These are phyloP conservation scores for Pythium folliculosum DNA, from an alignment of 352 stramenopile genomes.

Conservation along the genomic window DNA sequence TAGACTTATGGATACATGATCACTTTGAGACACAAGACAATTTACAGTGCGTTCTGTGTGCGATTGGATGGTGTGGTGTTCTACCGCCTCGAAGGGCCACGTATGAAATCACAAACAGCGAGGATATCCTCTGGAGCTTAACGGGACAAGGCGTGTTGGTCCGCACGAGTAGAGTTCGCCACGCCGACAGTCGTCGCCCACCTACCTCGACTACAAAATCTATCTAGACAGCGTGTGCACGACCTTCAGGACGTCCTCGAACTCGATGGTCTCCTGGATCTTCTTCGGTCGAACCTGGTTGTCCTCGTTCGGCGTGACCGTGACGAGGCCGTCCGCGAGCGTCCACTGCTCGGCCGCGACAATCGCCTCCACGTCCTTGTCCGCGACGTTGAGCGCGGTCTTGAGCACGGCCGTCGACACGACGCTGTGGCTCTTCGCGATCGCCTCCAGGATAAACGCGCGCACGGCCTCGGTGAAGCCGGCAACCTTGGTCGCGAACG, in stretches of 20 bases:
- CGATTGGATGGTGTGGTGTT: slow-evolving; percentile 14
- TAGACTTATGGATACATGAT: slow-evolving; percentile 16
- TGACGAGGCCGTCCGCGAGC: slow-evolving; percentile 49
- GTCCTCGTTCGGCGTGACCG: slow-evolving; percentile 70
- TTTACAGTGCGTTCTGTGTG: slow-evolving; percentile 26
- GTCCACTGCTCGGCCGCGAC: slow-evolving; percentile 74
- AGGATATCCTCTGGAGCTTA: not conserved
- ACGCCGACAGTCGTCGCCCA: not conserved
- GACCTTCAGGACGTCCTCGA: slow-evolving; percentile 86
- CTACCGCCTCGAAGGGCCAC: not conserved
- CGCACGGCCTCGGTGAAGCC: slow-evolving; percentile 77
- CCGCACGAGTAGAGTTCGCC: not conserved
- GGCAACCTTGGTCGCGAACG: slow-evolving; percentile 58
- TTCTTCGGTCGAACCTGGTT: slow-evolving; percentile 90
- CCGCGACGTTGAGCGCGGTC: slow-evolving; percentile 66
- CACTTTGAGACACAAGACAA: slow-evolving; percentile 13
- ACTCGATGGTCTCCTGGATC: slow-evolving; percentile 86
- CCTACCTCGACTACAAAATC: slow-evolving; percentile 34
- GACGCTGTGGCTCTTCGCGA: slow-evolving; percentile 74
- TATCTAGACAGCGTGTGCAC: slow-evolving; percentile 88
- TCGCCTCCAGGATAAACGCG: slow-evolving; percentile 70
- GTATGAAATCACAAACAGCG: not conserved
- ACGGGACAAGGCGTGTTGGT: not conserved
- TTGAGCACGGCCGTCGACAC: slow-evolving; percentile 63
- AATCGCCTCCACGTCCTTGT: slow-evolving; percentile 61